These are phyloP conservation scores for Hebeloma cylindrosporum DNA, from an alignment of 768 basidiomycete species.

Conservation along the genomic window DNA sequence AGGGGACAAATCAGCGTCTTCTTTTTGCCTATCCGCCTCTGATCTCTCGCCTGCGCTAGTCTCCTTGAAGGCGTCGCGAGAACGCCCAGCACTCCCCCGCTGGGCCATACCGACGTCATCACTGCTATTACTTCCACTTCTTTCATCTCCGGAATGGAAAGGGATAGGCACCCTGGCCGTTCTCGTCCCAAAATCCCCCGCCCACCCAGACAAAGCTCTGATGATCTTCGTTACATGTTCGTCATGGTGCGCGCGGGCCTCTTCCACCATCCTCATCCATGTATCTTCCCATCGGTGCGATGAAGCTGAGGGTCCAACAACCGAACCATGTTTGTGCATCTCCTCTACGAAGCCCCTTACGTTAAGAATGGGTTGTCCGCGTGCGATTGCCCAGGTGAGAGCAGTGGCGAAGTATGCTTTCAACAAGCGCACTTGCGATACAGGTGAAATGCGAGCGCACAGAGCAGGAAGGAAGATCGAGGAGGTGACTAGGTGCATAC, in stretches of 20 bases:
- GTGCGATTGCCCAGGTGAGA: constrained; percentile 56
- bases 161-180: background rate
- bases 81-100: no score
- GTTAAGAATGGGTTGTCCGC: constrained; percentile 52
- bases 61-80: background rate
- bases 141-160: background rate
- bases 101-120: no score
- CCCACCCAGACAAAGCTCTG: constrained; percentile 35
- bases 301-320: constrained; percentile 32
- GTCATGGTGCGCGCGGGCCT: constrained; percentile 55
- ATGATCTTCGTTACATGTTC: constrained; percentile 45
- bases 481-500: constrained; percentile 69
- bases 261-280: constrained; percentile 59
- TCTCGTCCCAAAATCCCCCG: constrained; percentile 21
- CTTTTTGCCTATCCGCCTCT: no score
- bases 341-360: constrained; percentile 47
- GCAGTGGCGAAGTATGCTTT: constrained; percentile 53
- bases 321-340: constrained; percentile 10
- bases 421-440: constrained; percentile 53
- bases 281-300: constrained; percentile 35
- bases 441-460: constrained; percentile 36
- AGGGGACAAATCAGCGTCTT: no score
- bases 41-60: background rate
- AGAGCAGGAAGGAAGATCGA: constrained; percentile 59
- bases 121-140: background rate